phyloP scores from a whole-genome alignment of 1,139 yeast genomes.

The Martiniozyma asiatica region DNA sequence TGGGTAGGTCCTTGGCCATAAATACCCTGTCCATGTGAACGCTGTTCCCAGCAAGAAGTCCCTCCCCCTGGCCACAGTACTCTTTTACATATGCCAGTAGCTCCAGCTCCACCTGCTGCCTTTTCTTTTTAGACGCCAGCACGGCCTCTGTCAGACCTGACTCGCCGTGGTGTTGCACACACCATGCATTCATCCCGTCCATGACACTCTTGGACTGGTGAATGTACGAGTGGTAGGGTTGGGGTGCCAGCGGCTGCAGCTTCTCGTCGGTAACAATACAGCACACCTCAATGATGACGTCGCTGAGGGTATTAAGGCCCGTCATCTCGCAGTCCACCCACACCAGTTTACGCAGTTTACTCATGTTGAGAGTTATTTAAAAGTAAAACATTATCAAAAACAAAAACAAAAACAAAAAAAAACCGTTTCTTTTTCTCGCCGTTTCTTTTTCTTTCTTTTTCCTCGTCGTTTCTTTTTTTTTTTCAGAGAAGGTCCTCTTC shows the following conservation, averaged over 20 bases:
- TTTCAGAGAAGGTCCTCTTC: too few relatives aligned
- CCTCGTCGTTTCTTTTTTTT: too few relatives aligned
- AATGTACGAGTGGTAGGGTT: constrained; percentile 72
- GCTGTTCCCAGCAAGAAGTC: constrained; percentile 80
- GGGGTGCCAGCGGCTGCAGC: constrained; percentile 51
- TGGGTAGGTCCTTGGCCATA: constrained; percentile 74
- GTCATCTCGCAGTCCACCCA: constrained; percentile 97
- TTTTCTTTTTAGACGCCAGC: constrained; percentile 41
- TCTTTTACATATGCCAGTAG: constrained; percentile 48
- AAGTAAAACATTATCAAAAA: too few relatives aligned
- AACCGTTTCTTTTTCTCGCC: too few relatives aligned
- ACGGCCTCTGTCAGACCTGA: constrained; percentile 67
- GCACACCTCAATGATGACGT: constrained; percentile 82
- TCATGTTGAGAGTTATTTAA: too few relatives aligned
- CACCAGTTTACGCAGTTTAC: too few relatives aligned
- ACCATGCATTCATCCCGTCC: constrained; percentile 80
- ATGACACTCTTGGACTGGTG: constrained; percentile 55
- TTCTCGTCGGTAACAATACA: constrained; percentile 81
- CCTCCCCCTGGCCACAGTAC: constrained; percentile 39
- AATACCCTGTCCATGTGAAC: constrained; percentile 87
- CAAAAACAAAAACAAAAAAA: too few relatives aligned
- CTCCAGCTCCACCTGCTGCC: constrained; percentile 50
- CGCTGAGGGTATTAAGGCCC: constrained; percentile 64
- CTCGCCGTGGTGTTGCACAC: constrained; percentile 60
- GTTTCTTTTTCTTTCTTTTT: too few relatives aligned